These are phyloP conservation scores for Botrytis fabae DNA, from an alignment of 2,329 filamentous ascomycete species.

Conservation along the genomic window DNA sequence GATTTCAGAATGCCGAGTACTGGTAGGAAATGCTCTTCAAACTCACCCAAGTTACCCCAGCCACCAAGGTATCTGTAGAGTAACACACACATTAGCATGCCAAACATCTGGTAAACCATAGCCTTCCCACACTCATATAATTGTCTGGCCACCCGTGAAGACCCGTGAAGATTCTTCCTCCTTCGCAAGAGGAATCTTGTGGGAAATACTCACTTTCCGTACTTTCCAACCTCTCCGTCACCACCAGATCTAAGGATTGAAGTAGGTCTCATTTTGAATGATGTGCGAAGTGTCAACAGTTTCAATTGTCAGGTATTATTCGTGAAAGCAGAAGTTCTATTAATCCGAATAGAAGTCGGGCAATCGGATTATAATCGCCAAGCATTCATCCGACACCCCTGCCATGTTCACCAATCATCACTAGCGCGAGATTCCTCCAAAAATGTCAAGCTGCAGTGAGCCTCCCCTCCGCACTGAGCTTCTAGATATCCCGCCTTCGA, in stretches of 20 bases:
- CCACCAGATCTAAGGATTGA: conserved; percentile 39
- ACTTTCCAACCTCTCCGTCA: conserved; percentile 40
- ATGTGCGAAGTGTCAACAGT: conserved; percentile 9
- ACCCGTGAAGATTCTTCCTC: conserved; percentile 19
- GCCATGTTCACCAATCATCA: conserved; percentile 7
- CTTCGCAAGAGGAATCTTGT: conserved; percentile 10
- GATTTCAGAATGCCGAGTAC: neutral
- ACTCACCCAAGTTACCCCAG: conserved; percentile 43
- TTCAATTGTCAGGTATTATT: conserved; percentile 13
- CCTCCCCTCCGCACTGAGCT: conserved; percentile 19
- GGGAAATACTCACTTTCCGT: conserved; percentile 41
- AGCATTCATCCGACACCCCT: conserved; percentile 27
- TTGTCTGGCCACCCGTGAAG: conserved; percentile 10
- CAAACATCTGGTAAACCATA: conserved; percentile 21
- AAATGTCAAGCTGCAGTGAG: conserved; percentile 32
- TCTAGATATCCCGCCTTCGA: conserved; percentile 21
- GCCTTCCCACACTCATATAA: neutral
- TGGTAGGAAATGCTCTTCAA: conserved; percentile 21
- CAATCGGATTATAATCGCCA: conserved; percentile 30
- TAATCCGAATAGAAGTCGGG: conserved; percentile 17
- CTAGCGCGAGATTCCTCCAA: conserved; percentile 36
- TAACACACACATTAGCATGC: conserved; percentile 30
- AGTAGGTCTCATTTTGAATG: conserved; percentile 41
- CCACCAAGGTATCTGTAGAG: conserved; percentile 38
- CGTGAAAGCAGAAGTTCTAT: neutral